These are phyloP conservation scores for Alternaria sp. DNA, from an alignment of 2,329 filamentous ascomycete genomes.

Conservation along the genomic window DNA sequence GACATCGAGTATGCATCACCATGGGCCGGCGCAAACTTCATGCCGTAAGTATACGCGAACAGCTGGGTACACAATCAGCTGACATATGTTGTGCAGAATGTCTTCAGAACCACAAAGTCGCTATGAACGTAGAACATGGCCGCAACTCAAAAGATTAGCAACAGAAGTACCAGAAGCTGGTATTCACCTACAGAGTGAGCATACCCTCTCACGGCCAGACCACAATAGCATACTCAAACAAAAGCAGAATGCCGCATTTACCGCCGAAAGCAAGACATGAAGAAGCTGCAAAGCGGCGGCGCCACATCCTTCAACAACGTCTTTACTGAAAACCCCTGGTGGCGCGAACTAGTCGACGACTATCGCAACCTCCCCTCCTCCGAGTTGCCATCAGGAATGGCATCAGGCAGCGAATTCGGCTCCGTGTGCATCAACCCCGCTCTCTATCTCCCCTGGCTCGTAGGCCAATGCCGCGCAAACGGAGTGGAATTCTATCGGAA, in stretches of 20 bases:
- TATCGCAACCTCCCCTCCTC: conserved; percentile 52
- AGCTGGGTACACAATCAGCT: background rate
- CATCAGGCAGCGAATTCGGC: conserved; percentile 75
- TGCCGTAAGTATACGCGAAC: conserved; percentile 12
- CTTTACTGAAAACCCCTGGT: conserved; percentile 67
- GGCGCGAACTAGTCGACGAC: background rate
- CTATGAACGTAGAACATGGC: conserved; percentile 45
- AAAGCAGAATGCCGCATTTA: background rate
- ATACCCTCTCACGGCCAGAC: conserved; percentile 28
- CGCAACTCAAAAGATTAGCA: conserved; percentile 48
- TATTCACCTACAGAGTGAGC: conserved; percentile 72
- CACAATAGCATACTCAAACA: background rate
- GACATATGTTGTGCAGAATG: background rate
- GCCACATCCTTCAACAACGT: conserved; percentile 51
- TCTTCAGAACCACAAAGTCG: background rate
- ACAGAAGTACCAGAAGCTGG: conserved; percentile 75
- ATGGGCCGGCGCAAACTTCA: conserved; percentile 78
- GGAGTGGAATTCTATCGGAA: conserved; percentile 65
- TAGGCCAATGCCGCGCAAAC: conserved; percentile 75
- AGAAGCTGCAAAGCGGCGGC: conserved; percentile 59
- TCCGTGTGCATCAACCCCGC: conserved; percentile 90
- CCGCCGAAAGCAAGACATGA: conserved; percentile 1
- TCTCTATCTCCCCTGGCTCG: conserved; percentile 84
- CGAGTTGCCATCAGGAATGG: conserved; percentile 65
- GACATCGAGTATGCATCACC: conserved; percentile 91